A percentile compares a stretch with the other conserved stretches of the same genome.
These are phyloP conservation scores for Cantharellus cinnabarinus DNA, from an alignment of 768 basidiomycete genomes.

Conservation along the genomic window DNA sequence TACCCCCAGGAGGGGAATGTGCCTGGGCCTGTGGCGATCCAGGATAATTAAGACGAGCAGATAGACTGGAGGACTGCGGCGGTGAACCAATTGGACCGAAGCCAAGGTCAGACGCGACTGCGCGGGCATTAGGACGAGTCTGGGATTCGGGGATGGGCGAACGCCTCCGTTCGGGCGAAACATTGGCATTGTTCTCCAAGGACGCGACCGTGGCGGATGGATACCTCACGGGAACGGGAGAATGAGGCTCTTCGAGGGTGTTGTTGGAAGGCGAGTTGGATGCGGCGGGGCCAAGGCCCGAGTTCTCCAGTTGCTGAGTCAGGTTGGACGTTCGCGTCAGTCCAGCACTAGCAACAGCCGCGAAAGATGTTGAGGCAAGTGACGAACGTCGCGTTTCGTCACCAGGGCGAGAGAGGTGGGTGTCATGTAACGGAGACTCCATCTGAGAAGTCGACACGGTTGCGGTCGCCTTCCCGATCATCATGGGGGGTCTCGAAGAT, in stretches of 20 bases:
- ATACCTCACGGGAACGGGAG: neutral
- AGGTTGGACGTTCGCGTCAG: too few relatives aligned
- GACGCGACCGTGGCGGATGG: slow-evolving; percentile 24
- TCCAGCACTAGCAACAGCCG: neutral
- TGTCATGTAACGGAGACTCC: neutral
- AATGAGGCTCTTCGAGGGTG: neutral
- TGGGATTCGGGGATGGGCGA: slow-evolving; percentile 2
- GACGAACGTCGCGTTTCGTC: neutral
- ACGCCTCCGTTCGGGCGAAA: slow-evolving; percentile 11
- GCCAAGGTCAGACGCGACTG: slow-evolving; percentile 24
- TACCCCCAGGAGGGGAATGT: slow-evolving; percentile 1
- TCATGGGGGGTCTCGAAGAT: slow-evolving; percentile 6
- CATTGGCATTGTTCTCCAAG: neutral
- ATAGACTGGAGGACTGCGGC: slow-evolving; percentile 24
- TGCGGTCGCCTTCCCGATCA: slow-evolving; percentile 6
- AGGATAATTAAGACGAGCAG: neutral
- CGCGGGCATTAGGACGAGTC: slow-evolving; percentile 15
- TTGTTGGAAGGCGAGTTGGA: neutral
- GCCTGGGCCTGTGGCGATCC: slow-evolving; percentile 3
- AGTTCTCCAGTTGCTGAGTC: neutral
- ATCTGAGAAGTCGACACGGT: slow-evolving; percentile 15
- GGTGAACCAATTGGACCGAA: slow-evolving; percentile 76
- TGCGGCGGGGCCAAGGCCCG: neutral
- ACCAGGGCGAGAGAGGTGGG: neutral
- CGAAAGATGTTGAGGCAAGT: neutral